Percentiles rank a stretch among this genome's conserved stretches.
Evolutionary conservation across 2,329 filamentous ascomycete genomes (phyloP).

Genomic region (Colletotrichum paranaense): DNA sequence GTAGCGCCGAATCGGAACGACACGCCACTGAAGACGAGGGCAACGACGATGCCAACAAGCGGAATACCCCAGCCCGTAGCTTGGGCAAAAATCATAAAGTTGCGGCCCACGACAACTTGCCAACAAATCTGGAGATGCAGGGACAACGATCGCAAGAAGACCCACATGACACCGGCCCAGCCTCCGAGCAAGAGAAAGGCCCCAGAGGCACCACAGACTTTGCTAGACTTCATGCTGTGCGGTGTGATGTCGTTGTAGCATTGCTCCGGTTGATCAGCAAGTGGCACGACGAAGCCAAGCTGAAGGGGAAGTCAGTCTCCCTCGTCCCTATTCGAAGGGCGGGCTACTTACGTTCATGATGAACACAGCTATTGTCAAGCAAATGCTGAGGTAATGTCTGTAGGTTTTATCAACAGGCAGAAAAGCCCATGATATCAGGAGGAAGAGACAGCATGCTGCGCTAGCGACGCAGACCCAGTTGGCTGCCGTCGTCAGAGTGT

Average conservation of each 20-base stretch:
- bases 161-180: slow-evolving; percentile 87
- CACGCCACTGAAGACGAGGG: slow-evolving; percentile 87
- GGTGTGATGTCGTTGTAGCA: slow-evolving; percentile 94
- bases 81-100: slow-evolving; percentile 90
- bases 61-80: slow-evolving; percentile 87
- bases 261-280: slow-evolving; percentile 81
- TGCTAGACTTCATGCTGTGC: slow-evolving; percentile 86
- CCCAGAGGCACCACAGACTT: slow-evolving; percentile 89
- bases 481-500: slow-evolving; percentile 71
- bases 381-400: slow-evolving; percentile 93
- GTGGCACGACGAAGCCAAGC: slow-evolving; percentile 91
- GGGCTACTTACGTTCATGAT: slow-evolving; percentile 78
- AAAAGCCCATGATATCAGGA: slow-evolving; percentile 82
- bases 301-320: slow-evolving; percentile 48
- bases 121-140: slow-evolving; percentile 98
- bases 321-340: background rate
- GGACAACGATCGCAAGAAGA: slow-evolving; percentile 88
- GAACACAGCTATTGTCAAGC: slow-evolving; percentile 79
- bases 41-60: slow-evolving; percentile 77
- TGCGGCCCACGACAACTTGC: slow-evolving; percentile 89
- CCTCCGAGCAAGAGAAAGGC: slow-evolving; percentile 88
- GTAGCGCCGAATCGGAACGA: slow-evolving; percentile 93
- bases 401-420: slow-evolving; percentile 90
- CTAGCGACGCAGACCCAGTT: slow-evolving; percentile 86
- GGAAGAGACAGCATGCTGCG: slow-evolving; percentile 77